Conservation (phyloP, 2,329 filamentous ascomycete species). For the Aureobasidium leucospermi region DNA sequence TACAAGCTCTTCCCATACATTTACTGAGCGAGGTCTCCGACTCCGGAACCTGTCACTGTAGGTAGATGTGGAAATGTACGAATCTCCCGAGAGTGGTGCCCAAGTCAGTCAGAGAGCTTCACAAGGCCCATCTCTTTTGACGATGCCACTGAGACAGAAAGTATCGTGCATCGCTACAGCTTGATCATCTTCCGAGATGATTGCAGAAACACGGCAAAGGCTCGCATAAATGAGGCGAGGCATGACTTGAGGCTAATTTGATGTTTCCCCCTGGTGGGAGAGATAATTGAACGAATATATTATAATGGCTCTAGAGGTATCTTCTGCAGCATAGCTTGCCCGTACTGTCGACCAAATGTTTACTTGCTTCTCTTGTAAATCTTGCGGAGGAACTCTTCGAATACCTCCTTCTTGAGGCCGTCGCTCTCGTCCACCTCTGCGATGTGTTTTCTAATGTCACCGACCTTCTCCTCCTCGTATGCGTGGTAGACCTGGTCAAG, state of each 20-base stretch:
- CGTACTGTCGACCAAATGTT: slow-evolving; percentile 19
- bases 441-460: slow-evolving; percentile 71
- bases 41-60: no score
- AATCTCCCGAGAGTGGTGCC: no score
- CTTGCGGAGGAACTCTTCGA: slow-evolving; percentile 85
- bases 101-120: no score
- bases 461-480: slow-evolving; percentile 82
- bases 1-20: slow-evolving; percentile 34
- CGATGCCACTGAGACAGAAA: no score
- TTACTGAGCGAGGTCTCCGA: slow-evolving; percentile 18
- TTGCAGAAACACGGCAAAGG: no score
- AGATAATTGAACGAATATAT: not conserved
- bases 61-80: no score
- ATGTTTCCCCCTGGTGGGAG: not conserved
- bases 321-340: slow-evolving; percentile 5
- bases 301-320: slow-evolving; percentile 9
- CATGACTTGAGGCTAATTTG: not conserved
- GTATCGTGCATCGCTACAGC: no score
- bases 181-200: no score
- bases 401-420: slow-evolving; percentile 83
- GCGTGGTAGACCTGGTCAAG: slow-evolving; percentile 76
- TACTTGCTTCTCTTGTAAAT: slow-evolving; percentile 99
- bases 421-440: slow-evolving; percentile 72
- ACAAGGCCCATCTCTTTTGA: no score
- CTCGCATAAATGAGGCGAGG: not conserved